phyloP scores from a whole-genome alignment of 148 eudicot genomes.

The Camellia granthamiana region DNA sequence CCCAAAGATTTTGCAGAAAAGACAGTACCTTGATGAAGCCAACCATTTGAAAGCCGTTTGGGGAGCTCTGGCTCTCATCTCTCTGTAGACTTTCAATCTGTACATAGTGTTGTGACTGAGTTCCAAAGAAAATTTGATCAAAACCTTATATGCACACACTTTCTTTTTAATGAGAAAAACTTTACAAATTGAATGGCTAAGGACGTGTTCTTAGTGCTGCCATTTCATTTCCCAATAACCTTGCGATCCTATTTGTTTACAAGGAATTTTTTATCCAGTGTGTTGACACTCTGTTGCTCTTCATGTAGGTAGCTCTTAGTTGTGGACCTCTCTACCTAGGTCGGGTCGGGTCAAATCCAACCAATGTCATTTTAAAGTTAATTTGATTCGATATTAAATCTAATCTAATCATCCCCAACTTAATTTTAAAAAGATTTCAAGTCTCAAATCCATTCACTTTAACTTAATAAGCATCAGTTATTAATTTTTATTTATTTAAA shows the following conservation, averaged over 20 bases:
- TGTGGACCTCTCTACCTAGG: background rate
- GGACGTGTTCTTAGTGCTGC: background rate
- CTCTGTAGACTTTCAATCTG: constrained; percentile 29
- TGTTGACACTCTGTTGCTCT: background rate
- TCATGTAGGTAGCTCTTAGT: background rate
- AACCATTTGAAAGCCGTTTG: constrained; percentile 34
- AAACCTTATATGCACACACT: background rate
- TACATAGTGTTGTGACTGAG: constrained; percentile 29
- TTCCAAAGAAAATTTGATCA: background rate
- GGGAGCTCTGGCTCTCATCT: constrained; percentile 34
- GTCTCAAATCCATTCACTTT: too few relatives aligned
- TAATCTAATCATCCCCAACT: too few relatives aligned
- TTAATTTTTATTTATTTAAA: too few relatives aligned
- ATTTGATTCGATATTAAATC: too few relatives aligned
- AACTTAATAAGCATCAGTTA: too few relatives aligned
- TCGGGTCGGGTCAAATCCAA: too few relatives aligned
- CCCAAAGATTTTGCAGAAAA: background rate
- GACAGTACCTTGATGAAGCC: constrained; percentile 35
- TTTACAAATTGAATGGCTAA: background rate
- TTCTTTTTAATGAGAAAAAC: background rate
- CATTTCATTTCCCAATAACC: background rate
- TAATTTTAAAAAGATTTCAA: too few relatives aligned
- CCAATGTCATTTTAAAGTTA: too few relatives aligned
- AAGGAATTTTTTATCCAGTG: background rate
- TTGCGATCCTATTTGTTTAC: background rate